A percentile compares a stretch with the other conserved stretches of the same genome.
phyloP scores from a whole-genome alignment of 495 filamentous ascomycete genomes.

The Penicillium paradoxum region DNA sequence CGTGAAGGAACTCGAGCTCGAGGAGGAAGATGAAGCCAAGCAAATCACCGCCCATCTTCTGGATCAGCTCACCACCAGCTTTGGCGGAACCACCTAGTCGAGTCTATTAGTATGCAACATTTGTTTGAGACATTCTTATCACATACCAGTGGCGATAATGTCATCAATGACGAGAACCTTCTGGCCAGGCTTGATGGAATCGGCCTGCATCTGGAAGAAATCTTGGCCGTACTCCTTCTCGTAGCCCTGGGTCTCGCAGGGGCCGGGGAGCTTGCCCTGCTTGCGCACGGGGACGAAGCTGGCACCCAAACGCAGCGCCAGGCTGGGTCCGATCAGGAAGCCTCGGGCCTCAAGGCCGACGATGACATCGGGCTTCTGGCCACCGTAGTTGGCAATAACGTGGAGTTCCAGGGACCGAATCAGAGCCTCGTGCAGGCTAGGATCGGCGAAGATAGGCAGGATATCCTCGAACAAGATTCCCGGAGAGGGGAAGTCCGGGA shows the following conservation, averaged over 20 bases:
- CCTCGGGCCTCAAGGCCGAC: constrained; percentile 92
- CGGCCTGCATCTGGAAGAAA: constrained; percentile 91
- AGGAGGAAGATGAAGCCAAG: constrained; percentile 92
- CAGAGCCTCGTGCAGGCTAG: constrained; percentile 67
- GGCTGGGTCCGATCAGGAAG: constrained; percentile 88
- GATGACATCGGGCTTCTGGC: constrained; percentile 75
- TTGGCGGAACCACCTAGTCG: constrained; percentile 80
- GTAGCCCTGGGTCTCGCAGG: constrained; percentile 73
- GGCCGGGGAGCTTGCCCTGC: constrained; percentile 91
- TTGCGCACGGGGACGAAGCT: constrained; percentile 93
- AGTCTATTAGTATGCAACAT: neutral
- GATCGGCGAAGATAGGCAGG: constrained; percentile 87
- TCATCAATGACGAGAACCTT: constrained; percentile 92
- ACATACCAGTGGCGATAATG: constrained; percentile 94
- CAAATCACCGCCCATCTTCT: constrained; percentile 76
- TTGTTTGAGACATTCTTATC: neutral
- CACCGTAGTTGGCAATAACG: constrained; percentile 48
- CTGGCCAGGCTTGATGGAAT: constrained; percentile 78
- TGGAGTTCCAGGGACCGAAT: constrained; percentile 86
- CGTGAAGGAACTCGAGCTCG: constrained; percentile 92
- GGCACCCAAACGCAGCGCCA: constrained; percentile 82
- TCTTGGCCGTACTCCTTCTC: constrained; percentile 97
- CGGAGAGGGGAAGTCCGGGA: constrained; percentile 88
- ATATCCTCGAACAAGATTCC: constrained; percentile 99
- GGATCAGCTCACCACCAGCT: constrained; percentile 80